A percentile compares a stretch with the other conserved stretches of the same genome.
Evolutionary conservation across 805 yeast genomes (phyloP).

Genomic region (Lachancea sp.): DNA sequence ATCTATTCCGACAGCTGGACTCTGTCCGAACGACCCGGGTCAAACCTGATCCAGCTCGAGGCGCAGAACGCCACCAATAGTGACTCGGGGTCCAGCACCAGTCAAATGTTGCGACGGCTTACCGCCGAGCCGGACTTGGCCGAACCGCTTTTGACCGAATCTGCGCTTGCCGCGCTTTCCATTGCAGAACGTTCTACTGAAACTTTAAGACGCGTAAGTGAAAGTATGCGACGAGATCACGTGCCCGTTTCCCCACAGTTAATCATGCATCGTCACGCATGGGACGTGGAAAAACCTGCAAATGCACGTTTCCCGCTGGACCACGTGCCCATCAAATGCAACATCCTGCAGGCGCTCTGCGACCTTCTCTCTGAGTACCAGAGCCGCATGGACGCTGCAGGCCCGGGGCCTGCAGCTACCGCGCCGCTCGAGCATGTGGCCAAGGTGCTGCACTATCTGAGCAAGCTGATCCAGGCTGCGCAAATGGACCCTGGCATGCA

Average conservation of each 20-base stretch:
- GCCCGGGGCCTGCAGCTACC: background rate
- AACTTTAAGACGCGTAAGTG: slow-evolving; percentile 9
- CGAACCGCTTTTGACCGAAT: background rate
- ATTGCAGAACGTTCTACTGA: slow-evolving; percentile 11
- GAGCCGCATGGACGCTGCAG: slow-evolving; percentile 1
- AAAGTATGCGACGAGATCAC: slow-evolving; percentile 12
- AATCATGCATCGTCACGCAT: slow-evolving; percentile 9
- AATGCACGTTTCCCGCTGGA: slow-evolving; percentile 13
- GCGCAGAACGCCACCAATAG: background rate
- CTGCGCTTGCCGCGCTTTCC: background rate
- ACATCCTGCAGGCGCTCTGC: slow-evolving; percentile 11
- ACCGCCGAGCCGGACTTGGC: background rate
- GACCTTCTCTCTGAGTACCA: slow-evolving; percentile 10
- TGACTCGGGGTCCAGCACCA: slow-evolving; percentile 1
- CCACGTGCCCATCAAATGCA: slow-evolving; percentile 17
- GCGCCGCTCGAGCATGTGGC: slow-evolving; percentile 5
- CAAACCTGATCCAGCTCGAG: slow-evolving; percentile 2
- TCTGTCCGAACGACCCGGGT: slow-evolving; percentile 5
- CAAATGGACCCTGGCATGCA: background rate
- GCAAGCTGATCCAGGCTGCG: slow-evolving; percentile 9
- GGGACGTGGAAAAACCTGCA: slow-evolving; percentile 10
- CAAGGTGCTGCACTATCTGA: slow-evolving; percentile 12
- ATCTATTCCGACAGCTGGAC: slow-evolving; percentile 9
- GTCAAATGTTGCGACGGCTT: background rate
- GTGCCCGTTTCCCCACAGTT: slow-evolving; percentile 10